Percentiles rank a stretch among this genome's conserved stretches.
phyloP scores from a whole-genome alignment of 176 grass and related monocot genomes.

The Typha latifolia region DNA sequence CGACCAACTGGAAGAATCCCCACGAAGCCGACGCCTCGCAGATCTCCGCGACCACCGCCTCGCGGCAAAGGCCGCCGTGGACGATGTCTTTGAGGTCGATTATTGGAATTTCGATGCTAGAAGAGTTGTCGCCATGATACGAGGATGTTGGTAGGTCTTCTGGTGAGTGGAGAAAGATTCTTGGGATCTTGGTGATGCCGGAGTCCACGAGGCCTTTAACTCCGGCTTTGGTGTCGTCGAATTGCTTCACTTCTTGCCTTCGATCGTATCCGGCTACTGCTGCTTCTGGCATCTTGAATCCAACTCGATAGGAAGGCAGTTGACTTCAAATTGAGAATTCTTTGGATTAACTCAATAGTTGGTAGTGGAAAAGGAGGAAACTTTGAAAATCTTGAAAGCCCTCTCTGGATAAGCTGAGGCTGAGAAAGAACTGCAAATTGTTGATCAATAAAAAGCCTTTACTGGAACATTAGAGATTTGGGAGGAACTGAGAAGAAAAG shows the following conservation, averaged over 20 bases:
- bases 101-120: conserved; percentile 11
- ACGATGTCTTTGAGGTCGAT: conserved; percentile 9
- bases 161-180: conserved; percentile 14
- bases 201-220: conserved; percentile 26
- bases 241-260: conserved; percentile 3
- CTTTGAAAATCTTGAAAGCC: too few relatives aligned
- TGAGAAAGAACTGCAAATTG: too few relatives aligned
- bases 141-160: neutral
- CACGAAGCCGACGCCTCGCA: neutral
- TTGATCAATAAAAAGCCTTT: too few relatives aligned
- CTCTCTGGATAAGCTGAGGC: too few relatives aligned
- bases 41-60: neutral
- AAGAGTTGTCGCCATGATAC: neutral
- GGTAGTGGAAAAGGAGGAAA: too few relatives aligned
- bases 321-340: too few relatives aligned
- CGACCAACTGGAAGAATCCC: conserved; percentile 27
- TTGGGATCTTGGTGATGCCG: conserved; percentile 18
- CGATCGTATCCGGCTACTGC: neutral
- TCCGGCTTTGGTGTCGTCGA: conserved; percentile 27
- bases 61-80: neutral
- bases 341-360: too few relatives aligned
- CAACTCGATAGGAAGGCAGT: too few relatives aligned
- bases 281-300: neutral
- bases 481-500: too few relatives aligned
- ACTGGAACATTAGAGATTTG: too few relatives aligned